phyloP scores from a whole-genome alignment of 2,329 filamentous ascomycete genomes.

The Talaromyces verruculosus region DNA sequence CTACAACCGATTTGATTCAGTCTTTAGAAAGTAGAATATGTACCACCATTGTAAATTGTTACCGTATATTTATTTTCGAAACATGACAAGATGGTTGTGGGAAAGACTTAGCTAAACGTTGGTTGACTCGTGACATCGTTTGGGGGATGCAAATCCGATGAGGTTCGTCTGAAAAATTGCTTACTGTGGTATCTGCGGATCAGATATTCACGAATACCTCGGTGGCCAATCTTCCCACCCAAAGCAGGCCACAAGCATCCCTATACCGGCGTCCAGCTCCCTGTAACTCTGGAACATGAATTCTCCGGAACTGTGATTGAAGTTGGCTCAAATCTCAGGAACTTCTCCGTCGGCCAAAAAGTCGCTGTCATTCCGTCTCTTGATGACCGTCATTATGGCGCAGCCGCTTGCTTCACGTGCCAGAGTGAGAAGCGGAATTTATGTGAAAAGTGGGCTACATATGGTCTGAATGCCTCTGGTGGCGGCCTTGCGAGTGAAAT shows the following conservation, averaged over 20 bases:
- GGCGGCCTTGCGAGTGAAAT: conserved; percentile 32
- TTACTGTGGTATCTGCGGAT: conserved; percentile 14
- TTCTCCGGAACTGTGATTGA: conserved; percentile 61
- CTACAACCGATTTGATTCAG: neutral
- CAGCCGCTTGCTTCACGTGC: conserved; percentile 54
- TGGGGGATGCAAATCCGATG: conserved; percentile 16
- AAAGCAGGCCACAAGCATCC: conserved; percentile 50
- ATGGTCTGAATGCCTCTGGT: conserved; percentile 25
- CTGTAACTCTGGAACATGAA: conserved; percentile 65
- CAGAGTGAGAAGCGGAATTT: conserved; percentile 25
- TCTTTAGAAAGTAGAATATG: conserved; percentile 1
- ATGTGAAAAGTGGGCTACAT: neutral
- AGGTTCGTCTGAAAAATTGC: conserved; percentile 10
- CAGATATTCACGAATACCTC: conserved; percentile 54
- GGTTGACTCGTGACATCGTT: conserved; percentile 29
- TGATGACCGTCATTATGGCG: conserved; percentile 48
- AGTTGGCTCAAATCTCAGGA: conserved; percentile 51
- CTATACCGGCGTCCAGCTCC: conserved; percentile 57
- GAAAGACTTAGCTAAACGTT: neutral
- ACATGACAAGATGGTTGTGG: neutral
- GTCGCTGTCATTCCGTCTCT: conserved; percentile 62
- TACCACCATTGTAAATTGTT: neutral
- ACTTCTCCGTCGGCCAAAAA: conserved; percentile 55
- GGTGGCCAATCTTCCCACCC: conserved; percentile 52
- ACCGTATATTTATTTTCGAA: neutral